These are phyloP conservation scores for Juglanconis sp. DNA, from an alignment of 2,329 filamentous ascomycete species.

Conservation along the genomic window DNA sequence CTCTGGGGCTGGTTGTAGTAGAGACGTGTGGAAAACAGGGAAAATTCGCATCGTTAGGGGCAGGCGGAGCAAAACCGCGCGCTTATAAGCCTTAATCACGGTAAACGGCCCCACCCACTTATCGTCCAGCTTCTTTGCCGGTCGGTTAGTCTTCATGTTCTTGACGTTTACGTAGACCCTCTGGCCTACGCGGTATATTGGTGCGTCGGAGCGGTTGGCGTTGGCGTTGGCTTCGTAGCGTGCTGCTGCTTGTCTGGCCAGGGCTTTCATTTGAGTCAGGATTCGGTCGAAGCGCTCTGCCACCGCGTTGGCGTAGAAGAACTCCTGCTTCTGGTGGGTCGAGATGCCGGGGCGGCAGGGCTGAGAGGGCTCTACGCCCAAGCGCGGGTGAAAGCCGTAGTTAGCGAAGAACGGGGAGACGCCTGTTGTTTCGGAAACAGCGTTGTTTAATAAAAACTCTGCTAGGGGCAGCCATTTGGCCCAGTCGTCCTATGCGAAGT, in stretches of 20 bases:
- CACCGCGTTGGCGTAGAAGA: too few relatives aligned
- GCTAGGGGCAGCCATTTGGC: constrained; percentile 11
- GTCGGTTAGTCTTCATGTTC: constrained; percentile 26
- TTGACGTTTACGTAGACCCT: background rate
- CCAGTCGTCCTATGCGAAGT: constrained; percentile 20
- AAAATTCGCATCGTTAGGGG: constrained; percentile 1
- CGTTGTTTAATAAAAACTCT: constrained; percentile 20
- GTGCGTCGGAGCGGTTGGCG: background rate
- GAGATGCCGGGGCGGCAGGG: background rate
- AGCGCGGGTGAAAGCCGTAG: constrained; percentile 11
- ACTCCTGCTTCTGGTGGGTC: background rate
- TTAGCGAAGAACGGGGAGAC: constrained; percentile 17
- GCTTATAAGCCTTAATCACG: constrained; percentile 11
- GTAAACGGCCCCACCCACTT: constrained; percentile 21
- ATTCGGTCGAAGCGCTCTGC: too few relatives aligned
- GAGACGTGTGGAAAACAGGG: constrained; percentile 21
- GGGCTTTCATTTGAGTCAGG: too few relatives aligned
- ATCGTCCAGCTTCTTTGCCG: constrained; percentile 19
- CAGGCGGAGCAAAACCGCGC: background rate
- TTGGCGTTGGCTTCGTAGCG: background rate
- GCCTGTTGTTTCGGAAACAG: constrained; percentile 11
- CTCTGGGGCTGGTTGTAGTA: constrained; percentile 16
- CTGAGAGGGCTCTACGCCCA: background rate
- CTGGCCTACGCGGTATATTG: background rate
- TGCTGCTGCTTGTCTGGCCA: background rate